Conservation (phyloP, 371 early-diverging fungal genomes). For the Syncephalastrum racemosum region DNA sequence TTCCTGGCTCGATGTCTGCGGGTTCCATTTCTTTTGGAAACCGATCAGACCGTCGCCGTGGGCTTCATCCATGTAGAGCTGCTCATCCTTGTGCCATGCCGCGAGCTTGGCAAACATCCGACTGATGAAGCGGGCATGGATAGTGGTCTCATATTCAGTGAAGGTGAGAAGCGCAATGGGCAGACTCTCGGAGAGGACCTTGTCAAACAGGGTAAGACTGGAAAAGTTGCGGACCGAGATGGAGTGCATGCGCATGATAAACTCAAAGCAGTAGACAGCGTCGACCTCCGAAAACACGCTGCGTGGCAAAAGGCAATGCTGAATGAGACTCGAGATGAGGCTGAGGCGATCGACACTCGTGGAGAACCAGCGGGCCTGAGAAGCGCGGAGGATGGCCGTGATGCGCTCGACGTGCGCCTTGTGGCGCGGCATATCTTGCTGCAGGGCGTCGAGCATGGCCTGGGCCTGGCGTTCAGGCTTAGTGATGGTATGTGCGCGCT, state of each 20-base stretch:
- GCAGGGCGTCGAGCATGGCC: constrained; percentile 25
- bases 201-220: constrained; percentile 77
- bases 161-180: constrained; percentile 56
- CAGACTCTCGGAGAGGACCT: constrained; percentile 49
- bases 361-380: constrained; percentile 76
- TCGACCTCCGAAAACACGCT: constrained; percentile 74
- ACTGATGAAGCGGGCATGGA: constrained; percentile 67
- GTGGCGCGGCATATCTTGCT: constrained; percentile 45
- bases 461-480: constrained; percentile 45
- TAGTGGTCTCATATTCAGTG: constrained; percentile 79
- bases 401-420: constrained; percentile 47
- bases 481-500: constrained; percentile 29
- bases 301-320: constrained; percentile 83
- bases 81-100: constrained; percentile 57
- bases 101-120: constrained; percentile 60
- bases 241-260: constrained; percentile 76
- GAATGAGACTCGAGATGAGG: constrained; percentile 59
- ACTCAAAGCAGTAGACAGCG: constrained; percentile 83
- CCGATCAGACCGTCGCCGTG: constrained; percentile 68
- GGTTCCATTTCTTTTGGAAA: constrained; percentile 71
- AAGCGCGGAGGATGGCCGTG: constrained; percentile 51
- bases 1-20: constrained; percentile 35
- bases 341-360: constrained; percentile 51
- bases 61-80: constrained; percentile 57
- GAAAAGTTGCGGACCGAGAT: constrained; percentile 78